Evolutionary conservation across 441 rosid genomes (phyloP).

Genomic region (Adansonia grandidieri): DNA sequence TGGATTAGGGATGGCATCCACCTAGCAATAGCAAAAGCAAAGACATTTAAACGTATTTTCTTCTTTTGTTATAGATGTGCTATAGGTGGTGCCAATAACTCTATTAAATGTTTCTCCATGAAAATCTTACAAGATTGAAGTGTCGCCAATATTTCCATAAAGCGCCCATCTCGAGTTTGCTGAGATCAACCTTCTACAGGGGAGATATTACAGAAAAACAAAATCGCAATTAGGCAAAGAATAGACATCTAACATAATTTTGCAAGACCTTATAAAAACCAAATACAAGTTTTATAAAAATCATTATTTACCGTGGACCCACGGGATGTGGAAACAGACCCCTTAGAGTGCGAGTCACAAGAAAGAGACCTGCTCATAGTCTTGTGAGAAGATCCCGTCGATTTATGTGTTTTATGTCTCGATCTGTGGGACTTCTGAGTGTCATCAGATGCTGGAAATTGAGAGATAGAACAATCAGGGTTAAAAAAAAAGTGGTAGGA

Average conservation of each 20-base stretch:
- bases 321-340: slow-evolving; percentile 58
- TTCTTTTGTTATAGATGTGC: not conserved
- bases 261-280: slow-evolving; percentile 1
- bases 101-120: not conserved
- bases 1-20: slow-evolving; percentile 84
- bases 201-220: slow-evolving; percentile 15
- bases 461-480: slow-evolving; percentile 35
- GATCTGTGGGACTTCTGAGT: slow-evolving; percentile 85
- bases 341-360: slow-evolving; percentile 81
- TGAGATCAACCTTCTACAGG: slow-evolving; percentile 78
- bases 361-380: slow-evolving; percentile 75
- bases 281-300: slow-evolving; percentile 11
- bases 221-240: slow-evolving; percentile 8
- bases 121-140: slow-evolving; percentile 83
- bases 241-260: slow-evolving; percentile 16
- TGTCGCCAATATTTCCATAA: slow-evolving; percentile 87
- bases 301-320: slow-evolving; percentile 54
- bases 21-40: slow-evolving; percentile 42
- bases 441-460: slow-evolving; percentile 78
- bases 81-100: not conserved
- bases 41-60: not conserved
- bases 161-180: slow-evolving; percentile 91
- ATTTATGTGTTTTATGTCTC: slow-evolving; percentile 74
- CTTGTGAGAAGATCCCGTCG: slow-evolving; percentile 80
- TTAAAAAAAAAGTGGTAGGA: slow-evolving; percentile 43